These are phyloP conservation scores for Zelopaecilomyces penicillatus DNA, from an alignment of 2,329 filamentous ascomycete species.

Conservation along the genomic window DNA sequence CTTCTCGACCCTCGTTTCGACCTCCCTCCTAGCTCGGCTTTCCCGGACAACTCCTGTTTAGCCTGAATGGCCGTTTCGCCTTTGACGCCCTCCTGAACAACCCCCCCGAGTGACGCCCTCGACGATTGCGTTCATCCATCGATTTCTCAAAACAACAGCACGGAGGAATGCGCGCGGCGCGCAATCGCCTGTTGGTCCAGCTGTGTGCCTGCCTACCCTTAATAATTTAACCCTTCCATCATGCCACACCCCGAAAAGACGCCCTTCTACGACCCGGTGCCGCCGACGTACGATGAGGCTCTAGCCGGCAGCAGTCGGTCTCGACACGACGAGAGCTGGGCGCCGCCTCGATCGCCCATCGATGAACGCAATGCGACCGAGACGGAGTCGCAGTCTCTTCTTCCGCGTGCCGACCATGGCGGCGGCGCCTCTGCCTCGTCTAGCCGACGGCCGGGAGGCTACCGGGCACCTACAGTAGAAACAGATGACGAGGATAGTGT, in stretches of 20 bases:
- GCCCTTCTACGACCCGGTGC: constrained; percentile 35
- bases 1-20: constrained; percentile 7
- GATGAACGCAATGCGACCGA: constrained; percentile 59
- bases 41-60: neutral
- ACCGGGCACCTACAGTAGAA: constrained; percentile 75
- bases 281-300: constrained; percentile 35
- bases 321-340: constrained; percentile 23
- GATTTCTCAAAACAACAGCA: neutral
- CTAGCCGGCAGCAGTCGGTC: constrained; percentile 25
- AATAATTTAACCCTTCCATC: constrained; percentile 14
- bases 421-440: constrained; percentile 24
- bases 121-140: neutral
- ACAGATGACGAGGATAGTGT: constrained; percentile 58
- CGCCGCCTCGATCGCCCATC: constrained; percentile 22
- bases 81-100: neutral
- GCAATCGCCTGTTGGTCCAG: too few species aligned
- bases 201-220: too few species aligned
- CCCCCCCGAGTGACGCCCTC: too few species aligned
- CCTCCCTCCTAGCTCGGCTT: neutral
- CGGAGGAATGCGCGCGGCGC: too few species aligned
- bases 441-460: constrained; percentile 43
- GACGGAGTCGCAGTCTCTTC: constrained; percentile 68
- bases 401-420: constrained; percentile 43
- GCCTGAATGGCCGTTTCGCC: constrained; percentile 8
- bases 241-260: constrained; percentile 28